phyloP scores from a whole-genome alignment of 1,284 basidiomycete species.

The Ustilago hordei region DNA sequence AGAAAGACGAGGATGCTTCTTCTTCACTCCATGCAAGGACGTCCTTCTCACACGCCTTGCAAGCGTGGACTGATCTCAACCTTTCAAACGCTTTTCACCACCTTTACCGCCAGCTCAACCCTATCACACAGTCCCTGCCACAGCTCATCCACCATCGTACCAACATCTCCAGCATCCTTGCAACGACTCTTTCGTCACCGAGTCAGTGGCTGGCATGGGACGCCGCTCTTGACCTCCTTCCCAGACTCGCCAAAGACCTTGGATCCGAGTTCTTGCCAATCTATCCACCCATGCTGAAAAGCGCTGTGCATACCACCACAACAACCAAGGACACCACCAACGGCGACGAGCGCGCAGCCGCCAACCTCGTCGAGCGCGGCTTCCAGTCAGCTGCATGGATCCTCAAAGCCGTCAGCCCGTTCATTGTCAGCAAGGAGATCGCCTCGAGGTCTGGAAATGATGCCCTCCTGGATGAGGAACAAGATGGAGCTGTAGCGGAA shows the following conservation, averaged over 20 bases:
- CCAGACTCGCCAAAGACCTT: conserved; percentile 65
- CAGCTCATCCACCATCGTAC: conserved; percentile 65
- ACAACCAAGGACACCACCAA: conserved; percentile 58
- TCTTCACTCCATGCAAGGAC: conserved; percentile 54
- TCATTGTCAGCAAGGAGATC: conserved; percentile 52
- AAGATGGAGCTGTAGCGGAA: conserved; percentile 1
- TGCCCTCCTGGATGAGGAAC: background rate
- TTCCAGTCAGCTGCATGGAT: conserved; percentile 66
- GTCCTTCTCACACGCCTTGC: conserved; percentile 56
- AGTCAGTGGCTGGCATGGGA: conserved; percentile 63
- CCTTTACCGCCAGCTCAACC: conserved; percentile 49
- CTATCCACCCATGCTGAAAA: conserved; percentile 55
- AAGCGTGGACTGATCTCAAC: conserved; percentile 67
- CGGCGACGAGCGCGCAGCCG: conserved; percentile 64
- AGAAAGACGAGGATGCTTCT: conserved; percentile 41
- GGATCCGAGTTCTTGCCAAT: conserved; percentile 66
- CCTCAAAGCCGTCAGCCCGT: conserved; percentile 59
- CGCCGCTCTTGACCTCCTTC: conserved; percentile 65
- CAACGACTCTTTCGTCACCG: conserved; percentile 23
- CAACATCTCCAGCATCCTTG: conserved; percentile 43
- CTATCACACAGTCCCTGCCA: conserved; percentile 58
- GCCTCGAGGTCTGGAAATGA: conserved; percentile 8
- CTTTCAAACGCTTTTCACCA: conserved; percentile 63
- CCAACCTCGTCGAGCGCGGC: conserved; percentile 64
- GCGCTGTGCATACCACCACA: conserved; percentile 60